Percentiles rank a stretch among this genome's conserved stretches.
phyloP scores from a whole-genome alignment of 2,329 filamentous ascomycete species.

The Fusarium devonianum region DNA sequence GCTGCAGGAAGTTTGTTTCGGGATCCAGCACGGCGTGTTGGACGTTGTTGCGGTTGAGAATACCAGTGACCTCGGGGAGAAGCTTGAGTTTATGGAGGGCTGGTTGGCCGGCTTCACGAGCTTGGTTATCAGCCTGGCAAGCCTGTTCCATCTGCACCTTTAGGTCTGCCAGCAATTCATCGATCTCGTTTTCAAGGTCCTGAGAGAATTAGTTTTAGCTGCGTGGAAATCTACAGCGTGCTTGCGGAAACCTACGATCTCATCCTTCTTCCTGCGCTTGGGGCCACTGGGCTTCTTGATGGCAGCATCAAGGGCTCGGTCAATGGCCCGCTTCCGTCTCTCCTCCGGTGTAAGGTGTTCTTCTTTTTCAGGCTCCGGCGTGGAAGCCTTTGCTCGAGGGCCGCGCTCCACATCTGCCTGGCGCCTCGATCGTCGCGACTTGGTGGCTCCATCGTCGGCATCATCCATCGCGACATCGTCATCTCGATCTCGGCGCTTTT shows the following conservation, averaged over 20 bases:
- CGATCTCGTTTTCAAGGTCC: slow-evolving; percentile 90
- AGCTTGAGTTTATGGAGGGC: slow-evolving; percentile 94
- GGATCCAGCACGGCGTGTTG: slow-evolving; percentile 88
- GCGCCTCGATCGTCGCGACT: slow-evolving; percentile 58
- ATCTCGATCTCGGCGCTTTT: slow-evolving; percentile 62
- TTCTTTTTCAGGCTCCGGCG: slow-evolving; percentile 72
- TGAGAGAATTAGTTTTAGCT: slow-evolving; percentile 47
- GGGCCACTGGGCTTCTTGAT: slow-evolving; percentile 74
- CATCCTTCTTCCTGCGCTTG: slow-evolving; percentile 82
- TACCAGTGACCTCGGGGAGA: slow-evolving; percentile 84
- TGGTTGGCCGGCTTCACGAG: slow-evolving; percentile 78
- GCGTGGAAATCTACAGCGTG: background rate
- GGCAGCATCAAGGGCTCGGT: slow-evolving; percentile 86
- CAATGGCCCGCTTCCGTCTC: slow-evolving; percentile 81
- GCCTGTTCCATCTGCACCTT: slow-evolving; percentile 91
- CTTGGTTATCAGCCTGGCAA: slow-evolving; percentile 84
- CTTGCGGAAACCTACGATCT: slow-evolving; percentile 69
- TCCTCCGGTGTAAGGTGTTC: slow-evolving; percentile 85
- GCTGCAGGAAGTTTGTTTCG: slow-evolving; percentile 92
- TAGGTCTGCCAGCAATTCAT: slow-evolving; percentile 87
- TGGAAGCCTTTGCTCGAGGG: slow-evolving; percentile 52
- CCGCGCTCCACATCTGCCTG: slow-evolving; percentile 57
- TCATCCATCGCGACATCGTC: slow-evolving; percentile 58
- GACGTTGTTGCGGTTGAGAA: slow-evolving; percentile 89
- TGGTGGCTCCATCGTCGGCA: slow-evolving; percentile 53